Conservation (phyloP, 768 basidiomycete genomes). For the Lactifluus volemus region DNA sequence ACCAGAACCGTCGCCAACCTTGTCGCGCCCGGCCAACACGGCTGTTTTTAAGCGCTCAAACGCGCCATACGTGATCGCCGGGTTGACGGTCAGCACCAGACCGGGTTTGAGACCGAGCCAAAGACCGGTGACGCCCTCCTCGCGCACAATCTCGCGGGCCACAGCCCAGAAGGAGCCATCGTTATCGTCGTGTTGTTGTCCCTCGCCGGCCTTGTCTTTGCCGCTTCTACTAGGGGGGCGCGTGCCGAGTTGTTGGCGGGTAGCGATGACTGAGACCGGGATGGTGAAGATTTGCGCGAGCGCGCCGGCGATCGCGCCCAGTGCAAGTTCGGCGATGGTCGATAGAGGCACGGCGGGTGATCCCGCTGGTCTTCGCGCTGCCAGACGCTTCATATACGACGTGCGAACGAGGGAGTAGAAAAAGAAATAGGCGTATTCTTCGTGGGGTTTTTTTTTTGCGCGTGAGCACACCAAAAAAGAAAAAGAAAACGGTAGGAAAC, state of each 20-base stretch:
- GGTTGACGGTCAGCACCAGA: slow-evolving; percentile 93
- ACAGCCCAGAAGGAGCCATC: slow-evolving; percentile 68
- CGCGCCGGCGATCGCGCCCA: slow-evolving; percentile 89
- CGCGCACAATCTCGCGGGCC: slow-evolving; percentile 76
- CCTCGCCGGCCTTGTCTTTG: slow-evolving; percentile 6
- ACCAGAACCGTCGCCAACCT: slow-evolving; percentile 28
- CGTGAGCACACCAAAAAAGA: neutral
- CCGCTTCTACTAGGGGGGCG: slow-evolving; percentile 17
- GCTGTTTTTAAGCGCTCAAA: slow-evolving; percentile 86
- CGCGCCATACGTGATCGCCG: slow-evolving; percentile 93
- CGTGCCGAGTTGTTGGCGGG: slow-evolving; percentile 84
- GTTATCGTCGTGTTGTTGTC: slow-evolving; percentile 26
- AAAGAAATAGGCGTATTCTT: slow-evolving; percentile 99
- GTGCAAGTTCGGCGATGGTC: slow-evolving; percentile 69
- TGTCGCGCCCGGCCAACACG: slow-evolving; percentile 47
- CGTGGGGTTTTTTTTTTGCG: neutral
- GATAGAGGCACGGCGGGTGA: slow-evolving; percentile 55
- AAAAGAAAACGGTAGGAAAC: neutral
- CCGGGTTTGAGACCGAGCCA: slow-evolving; percentile 93
- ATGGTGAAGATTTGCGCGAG: slow-evolving; percentile 98
- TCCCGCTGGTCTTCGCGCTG: slow-evolving; percentile 48
- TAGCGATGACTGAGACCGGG: slow-evolving; percentile 95
- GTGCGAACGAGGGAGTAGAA: slow-evolving; percentile 91
- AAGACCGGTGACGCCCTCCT: slow-evolving; percentile 79
- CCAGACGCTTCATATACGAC: slow-evolving; percentile 67